Evolutionary conservation across 148 eudicot species (phyloP).

Genomic region (Fagopyrum tataricum): DNA sequence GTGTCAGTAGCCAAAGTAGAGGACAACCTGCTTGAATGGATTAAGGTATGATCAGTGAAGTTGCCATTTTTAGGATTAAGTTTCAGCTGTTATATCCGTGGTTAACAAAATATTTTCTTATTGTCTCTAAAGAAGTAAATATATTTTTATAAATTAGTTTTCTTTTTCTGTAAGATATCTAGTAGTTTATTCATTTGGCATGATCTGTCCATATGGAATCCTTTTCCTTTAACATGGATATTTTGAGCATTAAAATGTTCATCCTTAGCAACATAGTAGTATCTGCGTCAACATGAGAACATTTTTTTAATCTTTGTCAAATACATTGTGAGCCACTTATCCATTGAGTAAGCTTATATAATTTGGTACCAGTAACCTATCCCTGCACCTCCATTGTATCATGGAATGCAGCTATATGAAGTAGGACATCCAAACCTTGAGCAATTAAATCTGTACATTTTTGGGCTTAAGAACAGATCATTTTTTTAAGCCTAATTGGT

Average conservation of each 20-base stretch:
- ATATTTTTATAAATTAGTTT: neutral
- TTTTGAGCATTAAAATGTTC: too few species aligned
- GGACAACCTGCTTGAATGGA: conserved; percentile 91
- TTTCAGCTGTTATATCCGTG: neutral
- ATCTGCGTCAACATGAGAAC: too few species aligned
- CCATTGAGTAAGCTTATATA: too few species aligned
- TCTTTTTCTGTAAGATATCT: neutral
- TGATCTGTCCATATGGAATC: neutral
- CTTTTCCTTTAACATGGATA: too few species aligned
- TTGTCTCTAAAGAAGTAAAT: neutral
- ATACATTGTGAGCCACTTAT: too few species aligned
- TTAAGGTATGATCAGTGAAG: conserved; percentile 49
- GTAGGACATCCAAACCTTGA: too few species aligned
- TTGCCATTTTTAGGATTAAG: neutral
- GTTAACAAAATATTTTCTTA: neutral
- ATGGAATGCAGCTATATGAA: too few species aligned
- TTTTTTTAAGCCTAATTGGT: neutral
- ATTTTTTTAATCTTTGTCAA: too few species aligned
- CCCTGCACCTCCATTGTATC: too few species aligned
- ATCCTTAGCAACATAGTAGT: too few species aligned
- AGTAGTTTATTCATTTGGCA: neutral
- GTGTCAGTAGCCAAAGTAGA: conserved; percentile 97
- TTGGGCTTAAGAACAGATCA: neutral
- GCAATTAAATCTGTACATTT: too few species aligned
- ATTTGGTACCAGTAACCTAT: too few species aligned